Evolutionary conservation across 768 basidiomycete species (phyloP).

Genomic region (Flagelloscypha sp.): DNA sequence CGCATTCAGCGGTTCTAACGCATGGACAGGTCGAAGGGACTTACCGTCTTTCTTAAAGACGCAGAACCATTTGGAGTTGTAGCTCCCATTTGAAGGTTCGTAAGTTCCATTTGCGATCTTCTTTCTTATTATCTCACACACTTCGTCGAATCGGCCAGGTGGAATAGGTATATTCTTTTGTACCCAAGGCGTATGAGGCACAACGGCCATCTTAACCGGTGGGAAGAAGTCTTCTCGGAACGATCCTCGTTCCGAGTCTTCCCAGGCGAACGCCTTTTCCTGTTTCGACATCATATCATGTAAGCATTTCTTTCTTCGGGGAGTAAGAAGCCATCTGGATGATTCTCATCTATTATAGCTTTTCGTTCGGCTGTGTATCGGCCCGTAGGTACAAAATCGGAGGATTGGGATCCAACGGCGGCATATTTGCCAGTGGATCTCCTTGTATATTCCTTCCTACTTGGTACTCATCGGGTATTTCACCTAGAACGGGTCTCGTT

Average conservation of each 20-base stretch:
- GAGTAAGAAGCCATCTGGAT: slow-evolving; percentile 12
- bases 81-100: slow-evolving; percentile 29
- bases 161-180: slow-evolving; percentile 17
- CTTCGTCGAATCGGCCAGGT: slow-evolving; percentile 19
- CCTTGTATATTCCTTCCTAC: slow-evolving; percentile 19
- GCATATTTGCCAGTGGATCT: slow-evolving; percentile 18
- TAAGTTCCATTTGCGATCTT: slow-evolving; percentile 33
- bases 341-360: slow-evolving; percentile 9
- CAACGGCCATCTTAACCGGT: too few relatives aligned
- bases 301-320: slow-evolving; percentile 15
- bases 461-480: slow-evolving; percentile 16
- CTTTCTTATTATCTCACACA: slow-evolving; percentile 21
- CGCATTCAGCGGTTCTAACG: slow-evolving; percentile 29
- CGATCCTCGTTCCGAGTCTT: too few relatives aligned
- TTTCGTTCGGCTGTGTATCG: neutral
- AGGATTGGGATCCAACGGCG: slow-evolving; percentile 12
- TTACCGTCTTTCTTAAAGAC: slow-evolving; percentile 31
- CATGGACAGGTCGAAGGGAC: slow-evolving; percentile 25
- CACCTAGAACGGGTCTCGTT: slow-evolving; percentile 16
- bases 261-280: slow-evolving; percentile 1
- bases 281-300: too few relatives aligned
- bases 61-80: slow-evolving; percentile 32
- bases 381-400: slow-evolving; percentile 11
- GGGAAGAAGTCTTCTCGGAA: too few relatives aligned
- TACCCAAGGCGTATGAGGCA: slow-evolving; percentile 15